These are phyloP conservation scores for Aspergillus vadensis DNA, from an alignment of 2,329 filamentous ascomycete genomes.

Conservation along the genomic window DNA sequence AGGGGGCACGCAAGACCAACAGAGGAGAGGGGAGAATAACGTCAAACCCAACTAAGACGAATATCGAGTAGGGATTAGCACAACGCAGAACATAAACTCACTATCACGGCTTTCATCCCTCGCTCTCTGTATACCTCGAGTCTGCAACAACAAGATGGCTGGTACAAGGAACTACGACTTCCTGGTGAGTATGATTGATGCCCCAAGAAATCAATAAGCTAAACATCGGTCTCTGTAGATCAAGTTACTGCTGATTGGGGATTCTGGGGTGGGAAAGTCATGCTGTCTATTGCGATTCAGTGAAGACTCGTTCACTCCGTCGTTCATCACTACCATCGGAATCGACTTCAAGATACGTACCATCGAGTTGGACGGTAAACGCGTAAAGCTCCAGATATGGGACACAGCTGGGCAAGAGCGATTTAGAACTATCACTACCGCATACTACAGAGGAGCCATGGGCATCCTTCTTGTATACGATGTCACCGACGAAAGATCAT, in stretches of 20 bases:
- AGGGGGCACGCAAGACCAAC: not conserved
- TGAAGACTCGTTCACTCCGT: slow-evolving; percentile 95
- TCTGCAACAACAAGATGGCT: slow-evolving; percentile 64
- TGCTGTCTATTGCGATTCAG: slow-evolving; percentile 96
- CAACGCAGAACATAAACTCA: not conserved
- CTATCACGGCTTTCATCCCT: not conserved
- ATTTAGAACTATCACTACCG: slow-evolving; percentile 97
- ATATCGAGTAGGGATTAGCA: not conserved
- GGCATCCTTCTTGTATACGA: slow-evolving; percentile 97
- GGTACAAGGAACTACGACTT: slow-evolving; percentile 99
- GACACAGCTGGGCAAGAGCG: slow-evolving; percentile 98
- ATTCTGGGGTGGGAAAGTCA: slow-evolving; percentile 95
- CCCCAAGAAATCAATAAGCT: slow-evolving; percentile 18
- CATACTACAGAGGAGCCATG: slow-evolving; percentile 98
- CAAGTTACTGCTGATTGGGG: slow-evolving; percentile 94
- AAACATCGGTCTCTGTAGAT: slow-evolving; percentile 61
- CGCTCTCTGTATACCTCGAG: not conserved
- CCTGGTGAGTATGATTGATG: slow-evolving; percentile 65
- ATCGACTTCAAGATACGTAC: slow-evolving; percentile 99
- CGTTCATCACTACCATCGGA: slow-evolving; percentile 98
- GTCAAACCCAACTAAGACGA: not conserved
- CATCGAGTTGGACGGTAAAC: slow-evolving; percentile 97
- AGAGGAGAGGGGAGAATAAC: not conserved
- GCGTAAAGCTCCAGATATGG: slow-evolving; percentile 99
- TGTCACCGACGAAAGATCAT: slow-evolving; percentile 93